Evolutionary conservation across 1,284 basidiomycete species (phyloP).

Genomic region (Kalmanozyma brasiliensis): DNA sequence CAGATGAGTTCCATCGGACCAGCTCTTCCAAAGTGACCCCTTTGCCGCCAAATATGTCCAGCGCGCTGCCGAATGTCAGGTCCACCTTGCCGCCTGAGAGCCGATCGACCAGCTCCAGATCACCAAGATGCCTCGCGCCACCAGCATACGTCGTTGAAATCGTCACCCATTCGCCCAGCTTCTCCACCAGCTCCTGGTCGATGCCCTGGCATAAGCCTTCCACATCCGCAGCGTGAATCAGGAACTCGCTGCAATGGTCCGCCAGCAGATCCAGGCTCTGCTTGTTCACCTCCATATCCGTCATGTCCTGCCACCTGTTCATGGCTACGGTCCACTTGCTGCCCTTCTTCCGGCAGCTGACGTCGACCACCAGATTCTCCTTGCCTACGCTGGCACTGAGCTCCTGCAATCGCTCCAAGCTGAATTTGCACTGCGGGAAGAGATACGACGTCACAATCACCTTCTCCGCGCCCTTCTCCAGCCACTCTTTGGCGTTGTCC

Average conservation of each 20-base stretch:
- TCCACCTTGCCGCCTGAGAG: constrained; percentile 89
- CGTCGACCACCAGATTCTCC: constrained; percentile 91
- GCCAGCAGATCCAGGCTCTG: constrained; percentile 36
- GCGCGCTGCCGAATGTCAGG: constrained; percentile 88
- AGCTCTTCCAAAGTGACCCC: constrained; percentile 80
- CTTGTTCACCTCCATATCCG: constrained; percentile 86
- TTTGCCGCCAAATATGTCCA: constrained; percentile 84
- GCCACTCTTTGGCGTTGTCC: constrained; percentile 84
- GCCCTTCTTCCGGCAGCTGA: constrained; percentile 86
- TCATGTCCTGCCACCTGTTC: constrained; percentile 98
- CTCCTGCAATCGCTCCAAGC: constrained; percentile 76
- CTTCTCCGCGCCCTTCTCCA: constrained; percentile 90
- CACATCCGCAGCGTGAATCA: constrained; percentile 97
- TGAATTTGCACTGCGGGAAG: constrained; percentile 85
- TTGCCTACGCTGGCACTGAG: constrained; percentile 80
- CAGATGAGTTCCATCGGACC: constrained; percentile 69
- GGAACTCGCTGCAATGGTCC: constrained; percentile 78
- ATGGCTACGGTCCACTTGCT: constrained; percentile 93
- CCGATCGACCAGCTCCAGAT: constrained; percentile 83
- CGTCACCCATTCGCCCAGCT: constrained; percentile 87
- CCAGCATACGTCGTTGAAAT: constrained; percentile 98
- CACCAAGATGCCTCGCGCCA: constrained; percentile 86
- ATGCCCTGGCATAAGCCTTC: constrained; percentile 97
- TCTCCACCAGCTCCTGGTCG: constrained; percentile 85
- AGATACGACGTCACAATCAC: constrained; percentile 97